These are phyloP conservation scores for Warburgia ugandensis DNA, from an alignment of 164 flowering plant species.

Conservation along the genomic window DNA sequence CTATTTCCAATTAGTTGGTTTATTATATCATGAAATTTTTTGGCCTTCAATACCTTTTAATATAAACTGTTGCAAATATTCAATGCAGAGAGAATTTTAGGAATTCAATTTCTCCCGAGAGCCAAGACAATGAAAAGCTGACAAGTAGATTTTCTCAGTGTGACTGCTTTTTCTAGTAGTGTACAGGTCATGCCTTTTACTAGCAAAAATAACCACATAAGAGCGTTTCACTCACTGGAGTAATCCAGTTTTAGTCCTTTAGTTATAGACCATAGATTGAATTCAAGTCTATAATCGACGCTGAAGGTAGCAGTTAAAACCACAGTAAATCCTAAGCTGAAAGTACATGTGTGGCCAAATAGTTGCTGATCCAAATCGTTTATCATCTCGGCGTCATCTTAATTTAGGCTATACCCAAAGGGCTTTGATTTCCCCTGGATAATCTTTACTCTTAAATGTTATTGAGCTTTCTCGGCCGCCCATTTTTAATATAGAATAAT, in stretches of 20 bases:
- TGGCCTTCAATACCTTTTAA: background rate
- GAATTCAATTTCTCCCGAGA: background rate
- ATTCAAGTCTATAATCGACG: background rate
- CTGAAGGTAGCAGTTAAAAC: background rate
- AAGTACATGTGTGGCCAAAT: background rate
- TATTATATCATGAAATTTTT: background rate
- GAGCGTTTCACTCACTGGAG: background rate
- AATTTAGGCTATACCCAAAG: too few species aligned
- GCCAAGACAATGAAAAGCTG: slow-evolving; percentile 8
- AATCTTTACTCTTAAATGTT: too few species aligned
- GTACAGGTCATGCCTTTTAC: slow-evolving; percentile 4
- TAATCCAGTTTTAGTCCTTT: background rate
- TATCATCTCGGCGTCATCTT: too few species aligned
- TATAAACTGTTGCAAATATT: background rate
- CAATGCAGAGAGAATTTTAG: background rate
- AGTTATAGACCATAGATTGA: background rate
- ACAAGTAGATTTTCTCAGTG: background rate
- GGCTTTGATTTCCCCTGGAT: too few species aligned
- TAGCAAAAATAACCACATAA: background rate
- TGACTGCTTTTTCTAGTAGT: slow-evolving; percentile 1
- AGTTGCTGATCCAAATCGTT: too few species aligned
- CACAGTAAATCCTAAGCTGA: background rate
- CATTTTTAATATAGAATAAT: too few species aligned
- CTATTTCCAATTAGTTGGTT: background rate
- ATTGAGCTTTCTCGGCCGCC: background rate